Evolutionary conservation across 73 alveolate species (phyloP), one percentile per base, ranked within the genome.

Genomic region (Paramecium bursaria): DNA sequence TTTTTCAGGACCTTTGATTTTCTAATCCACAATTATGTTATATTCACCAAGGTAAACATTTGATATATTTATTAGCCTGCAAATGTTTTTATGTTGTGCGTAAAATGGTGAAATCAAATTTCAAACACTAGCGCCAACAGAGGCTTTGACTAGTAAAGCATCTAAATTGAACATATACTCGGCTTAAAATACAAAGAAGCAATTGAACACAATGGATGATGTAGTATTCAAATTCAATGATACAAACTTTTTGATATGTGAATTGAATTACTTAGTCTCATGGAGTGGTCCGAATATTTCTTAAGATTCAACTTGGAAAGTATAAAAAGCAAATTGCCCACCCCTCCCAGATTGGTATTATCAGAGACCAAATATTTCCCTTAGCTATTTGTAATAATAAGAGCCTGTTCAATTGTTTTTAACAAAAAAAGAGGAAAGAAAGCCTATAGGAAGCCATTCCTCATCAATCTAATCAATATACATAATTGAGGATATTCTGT

Each of bases 301-400:
- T 19, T 96, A 94, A 29, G 97, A 92, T 75, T 57, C 96, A n/a
- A 95, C 94, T 13, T 95, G 95, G 94, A 94, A 93, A 88, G 25
- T 94, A 3, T 92, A 91, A 19, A 94, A 95, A 82, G 92, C 94
- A 2, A 91, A 90, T 80, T 87, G 90, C 47, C 99, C 99, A 17
- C 88, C 73, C 74, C 86, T 95, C 30, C 99, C 99, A 2, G 95
- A 93, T 30, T 95, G 99, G 99, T 86, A 90, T 22, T 85, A 73
- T 75, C 92, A 92, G 49, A 92, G 98, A 74, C 95, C 96, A 27
- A 33, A 22, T 53, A 54, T 30, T 7, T 33, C 80, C 19, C 29
- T 79, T 48, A 54, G 30, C 17, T 50, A 52, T 42, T 53, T 19
- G 42, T 7, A 23, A 17, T 35, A 26, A 33, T 14, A 27, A 11